Base-by-base conservation (phyloP, 1,139 yeast genomes). In the Suhomyces terraborum region DNA sequence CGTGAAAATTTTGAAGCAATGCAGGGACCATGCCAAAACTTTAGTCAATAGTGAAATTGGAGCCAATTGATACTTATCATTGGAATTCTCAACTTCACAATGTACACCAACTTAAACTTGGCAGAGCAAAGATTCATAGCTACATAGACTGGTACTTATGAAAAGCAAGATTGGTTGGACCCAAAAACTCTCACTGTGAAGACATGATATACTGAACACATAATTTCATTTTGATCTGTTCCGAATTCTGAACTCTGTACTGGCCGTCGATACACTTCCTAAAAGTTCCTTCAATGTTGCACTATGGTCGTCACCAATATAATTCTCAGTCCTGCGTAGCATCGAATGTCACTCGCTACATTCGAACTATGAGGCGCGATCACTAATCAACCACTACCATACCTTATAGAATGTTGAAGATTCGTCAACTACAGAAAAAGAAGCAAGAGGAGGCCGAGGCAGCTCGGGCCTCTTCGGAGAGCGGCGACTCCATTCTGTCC, bases 361-460 rank as follows among this genome's bases (percentile, higher is more conserved):
- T 24, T 24, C 13, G 27, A 24, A 12, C 5, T 24, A 24, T 13
- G 6, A 24, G 25, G 27, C 8, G 27, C 27, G 27, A 24, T 24
- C 16, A 12, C 27, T n/a, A 18, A 28, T 29, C 14, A 29, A n/a
- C 32, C 21, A 10, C 1, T 19, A 19, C 12, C 29, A 12, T 23
- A 6, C 16, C 10, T 35, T n/a, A n/a, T n/a, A n/a, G n/a, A n/a
- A 52, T 52, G 56, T 45, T 80, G 33, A 80, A 79, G 61, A 70
- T 80, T 40, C 79, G 84, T 46, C 80, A 77, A 52, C 61, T 80
- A 31, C 84, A 80, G 54, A 75, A 76, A 61, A 75, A 78, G 59
- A 77, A 76, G 53, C 82, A 78, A 47, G 72, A 75, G 48, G 69
- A 68, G 46, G 61, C 58, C 17, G 61, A 57, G 22, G 59, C 58